Conservation (phyloP, 768 basidiomycete genomes). For the Cystoderma amianthinum region DNA sequence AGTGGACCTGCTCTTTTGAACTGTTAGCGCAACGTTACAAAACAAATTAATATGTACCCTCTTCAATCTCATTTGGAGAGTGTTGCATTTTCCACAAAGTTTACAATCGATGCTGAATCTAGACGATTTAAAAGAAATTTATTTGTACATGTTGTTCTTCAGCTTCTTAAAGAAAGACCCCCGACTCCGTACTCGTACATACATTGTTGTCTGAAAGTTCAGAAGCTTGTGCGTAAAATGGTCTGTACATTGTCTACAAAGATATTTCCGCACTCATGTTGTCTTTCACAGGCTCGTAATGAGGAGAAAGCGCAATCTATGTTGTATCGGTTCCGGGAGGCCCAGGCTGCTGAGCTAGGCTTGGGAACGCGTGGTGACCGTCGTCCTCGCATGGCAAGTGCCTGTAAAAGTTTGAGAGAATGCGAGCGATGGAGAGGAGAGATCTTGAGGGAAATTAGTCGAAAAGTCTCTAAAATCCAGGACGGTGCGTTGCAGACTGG, state of each 20-base stretch:
- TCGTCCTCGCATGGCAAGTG: conserved; percentile 88
- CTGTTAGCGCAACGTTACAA: neutral
- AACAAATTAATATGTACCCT: conserved; percentile 29
- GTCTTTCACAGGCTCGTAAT: conserved; percentile 74
- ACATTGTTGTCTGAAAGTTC: neutral
- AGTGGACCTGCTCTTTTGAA: conserved; percentile 55
- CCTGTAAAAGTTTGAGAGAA: conserved; percentile 86
- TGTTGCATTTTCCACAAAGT: neutral
- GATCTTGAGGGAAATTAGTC: conserved; percentile 86
- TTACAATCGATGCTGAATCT: neutral
- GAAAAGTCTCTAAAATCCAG: conserved; percentile 98
- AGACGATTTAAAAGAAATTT: neutral
- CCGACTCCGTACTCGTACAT: conserved; percentile 2
- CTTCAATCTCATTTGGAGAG: neutral
- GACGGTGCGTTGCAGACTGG: conserved; percentile 55
- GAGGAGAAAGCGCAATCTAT: conserved; percentile 96
- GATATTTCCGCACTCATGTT: neutral
- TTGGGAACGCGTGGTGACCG: conserved; percentile 78
- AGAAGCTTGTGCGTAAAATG: conserved; percentile 2
- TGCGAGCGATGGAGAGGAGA: conserved; percentile 97
- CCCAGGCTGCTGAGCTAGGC: conserved; percentile 93
- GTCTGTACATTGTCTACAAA: conserved; percentile 2
- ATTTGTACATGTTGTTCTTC: conserved; percentile 13
- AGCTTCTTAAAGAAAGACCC: conserved; percentile 6
- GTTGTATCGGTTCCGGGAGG: conserved; percentile 94